Conservation (phyloP, 2,329 filamentous ascomycete species). For the Pyrenophora tritici-repentis region DNA sequence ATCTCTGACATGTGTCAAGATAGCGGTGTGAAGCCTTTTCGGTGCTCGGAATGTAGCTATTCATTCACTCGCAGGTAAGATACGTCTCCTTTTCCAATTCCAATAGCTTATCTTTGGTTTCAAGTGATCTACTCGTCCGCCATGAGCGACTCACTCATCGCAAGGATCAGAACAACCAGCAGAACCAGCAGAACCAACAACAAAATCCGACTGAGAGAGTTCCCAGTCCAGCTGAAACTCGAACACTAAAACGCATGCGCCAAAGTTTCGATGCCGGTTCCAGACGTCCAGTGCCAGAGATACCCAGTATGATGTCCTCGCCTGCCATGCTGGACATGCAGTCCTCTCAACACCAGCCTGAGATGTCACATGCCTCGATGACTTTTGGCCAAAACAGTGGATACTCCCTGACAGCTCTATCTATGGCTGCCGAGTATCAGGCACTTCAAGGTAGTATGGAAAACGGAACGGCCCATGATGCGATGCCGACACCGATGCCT, state of each 20-base stretch:
- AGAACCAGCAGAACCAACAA: constrained; percentile 14
- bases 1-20: constrained; percentile 30
- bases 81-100: not conserved
- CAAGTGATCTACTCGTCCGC: constrained; percentile 49
- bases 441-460: constrained; percentile 39
- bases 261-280: constrained; percentile 30
- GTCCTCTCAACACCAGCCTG: constrained; percentile 20
- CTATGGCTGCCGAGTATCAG: constrained; percentile 51
- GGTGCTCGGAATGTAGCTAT: constrained; percentile 48
- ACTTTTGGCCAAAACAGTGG: constrained; percentile 32
- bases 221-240: constrained; percentile 21
- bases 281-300: constrained; percentile 32
- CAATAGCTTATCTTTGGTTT: not conserved
- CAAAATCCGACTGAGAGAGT: constrained; percentile 10
- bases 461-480: constrained; percentile 18
- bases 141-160: constrained; percentile 49
- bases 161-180: constrained; percentile 26
- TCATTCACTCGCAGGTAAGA: constrained; percentile 50
- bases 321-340: constrained; percentile 28
- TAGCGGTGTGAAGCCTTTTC: constrained; percentile 50
- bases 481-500: constrained; percentile 17
- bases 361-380: constrained; percentile 21
- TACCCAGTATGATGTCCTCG: constrained; percentile 34
- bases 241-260: constrained; percentile 34
- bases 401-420: constrained; percentile 47